These are phyloP conservation scores for Seiridium cupressi DNA, from an alignment of 2,329 filamentous ascomycete species.

Conservation along the genomic window DNA sequence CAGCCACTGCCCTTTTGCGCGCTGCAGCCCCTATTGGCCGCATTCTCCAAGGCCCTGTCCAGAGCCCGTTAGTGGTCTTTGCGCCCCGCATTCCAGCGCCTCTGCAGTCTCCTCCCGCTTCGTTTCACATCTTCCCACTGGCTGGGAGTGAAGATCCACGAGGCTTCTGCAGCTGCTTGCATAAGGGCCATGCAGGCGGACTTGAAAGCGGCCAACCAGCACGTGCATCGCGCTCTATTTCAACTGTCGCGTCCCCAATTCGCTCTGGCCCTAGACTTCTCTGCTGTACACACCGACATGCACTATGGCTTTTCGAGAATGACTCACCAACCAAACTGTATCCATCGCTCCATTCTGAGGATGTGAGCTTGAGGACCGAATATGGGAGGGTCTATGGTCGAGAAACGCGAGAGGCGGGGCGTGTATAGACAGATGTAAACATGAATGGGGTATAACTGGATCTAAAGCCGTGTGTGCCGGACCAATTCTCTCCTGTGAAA, in stretches of 20 bases:
- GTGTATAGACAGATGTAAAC: slow-evolving; percentile 5
- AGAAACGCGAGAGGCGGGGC: slow-evolving; percentile 18
- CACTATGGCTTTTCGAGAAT: slow-evolving; percentile 20
- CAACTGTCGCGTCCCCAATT: slow-evolving; percentile 25
- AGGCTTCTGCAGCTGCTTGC: slow-evolving; percentile 23
- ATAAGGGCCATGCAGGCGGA: slow-evolving; percentile 20
- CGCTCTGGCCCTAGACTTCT: slow-evolving; percentile 16
- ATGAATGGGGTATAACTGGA: slow-evolving; percentile 28
- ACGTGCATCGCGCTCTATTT: slow-evolving; percentile 25
- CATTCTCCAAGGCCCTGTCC: background rate
- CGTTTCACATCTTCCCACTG: slow-evolving; percentile 26
- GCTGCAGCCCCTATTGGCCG: slow-evolving; percentile 21
- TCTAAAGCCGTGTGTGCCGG: slow-evolving; percentile 9
- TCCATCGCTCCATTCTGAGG: slow-evolving; percentile 23
- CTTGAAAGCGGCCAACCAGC: slow-evolving; percentile 26
- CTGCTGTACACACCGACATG: slow-evolving; percentile 23
- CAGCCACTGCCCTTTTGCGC: slow-evolving; percentile 19
- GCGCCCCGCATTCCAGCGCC: slow-evolving; percentile 18
- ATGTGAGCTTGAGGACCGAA: slow-evolving; percentile 13
- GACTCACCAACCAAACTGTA: slow-evolving; percentile 29
- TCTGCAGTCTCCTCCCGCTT: slow-evolving; percentile 20
- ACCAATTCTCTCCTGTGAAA: slow-evolving; percentile 6
- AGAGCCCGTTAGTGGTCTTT: slow-evolving; percentile 12
- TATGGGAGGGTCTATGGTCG: slow-evolving; percentile 9
- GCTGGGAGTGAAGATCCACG: slow-evolving; percentile 20